Evolutionary conservation across 257 asterid species (phyloP).

Genomic region (Osmanthus fragrans): DNA sequence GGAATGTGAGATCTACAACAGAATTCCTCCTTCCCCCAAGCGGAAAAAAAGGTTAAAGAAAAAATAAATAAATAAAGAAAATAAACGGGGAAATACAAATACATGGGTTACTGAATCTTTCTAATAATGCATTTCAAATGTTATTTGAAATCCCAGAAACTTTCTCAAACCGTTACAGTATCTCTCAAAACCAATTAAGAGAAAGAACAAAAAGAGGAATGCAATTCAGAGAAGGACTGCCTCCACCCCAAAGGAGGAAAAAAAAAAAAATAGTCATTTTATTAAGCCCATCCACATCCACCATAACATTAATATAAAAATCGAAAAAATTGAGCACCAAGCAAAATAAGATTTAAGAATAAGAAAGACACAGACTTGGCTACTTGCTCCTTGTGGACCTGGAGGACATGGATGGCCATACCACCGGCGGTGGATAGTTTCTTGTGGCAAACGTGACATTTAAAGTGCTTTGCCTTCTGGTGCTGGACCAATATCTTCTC

Average conservation of each 20-base stretch:
- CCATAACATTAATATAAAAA: neutral
- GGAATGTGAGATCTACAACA: neutral
- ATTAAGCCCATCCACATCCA: slow-evolving; percentile 14
- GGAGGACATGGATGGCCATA: slow-evolving; percentile 94
- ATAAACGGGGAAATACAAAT: neutral
- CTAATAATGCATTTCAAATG: neutral
- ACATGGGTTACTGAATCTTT: neutral
- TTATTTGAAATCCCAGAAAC: neutral
- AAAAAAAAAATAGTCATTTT: neutral
- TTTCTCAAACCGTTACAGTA: neutral
- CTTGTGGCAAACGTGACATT: slow-evolving; percentile 96
- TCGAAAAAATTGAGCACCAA: neutral
- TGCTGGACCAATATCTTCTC: slow-evolving; percentile 98
- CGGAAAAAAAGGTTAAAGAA: neutral
- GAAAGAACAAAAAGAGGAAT: neutral
- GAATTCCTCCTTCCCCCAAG: neutral
- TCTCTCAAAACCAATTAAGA: no score
- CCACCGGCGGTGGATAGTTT: slow-evolving; percentile 97
- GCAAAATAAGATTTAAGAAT: neutral
- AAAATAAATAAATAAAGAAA: no score
- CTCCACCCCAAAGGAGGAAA: neutral
- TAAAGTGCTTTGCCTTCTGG: slow-evolving; percentile 96
- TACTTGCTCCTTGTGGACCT: slow-evolving; percentile 95
- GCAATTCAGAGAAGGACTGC: neutral
- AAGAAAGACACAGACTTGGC: slow-evolving; percentile 41